These are phyloP conservation scores for Candida mattraensis DNA, from an alignment of 805 yeast genomes.

Conservation along the genomic window DNA sequence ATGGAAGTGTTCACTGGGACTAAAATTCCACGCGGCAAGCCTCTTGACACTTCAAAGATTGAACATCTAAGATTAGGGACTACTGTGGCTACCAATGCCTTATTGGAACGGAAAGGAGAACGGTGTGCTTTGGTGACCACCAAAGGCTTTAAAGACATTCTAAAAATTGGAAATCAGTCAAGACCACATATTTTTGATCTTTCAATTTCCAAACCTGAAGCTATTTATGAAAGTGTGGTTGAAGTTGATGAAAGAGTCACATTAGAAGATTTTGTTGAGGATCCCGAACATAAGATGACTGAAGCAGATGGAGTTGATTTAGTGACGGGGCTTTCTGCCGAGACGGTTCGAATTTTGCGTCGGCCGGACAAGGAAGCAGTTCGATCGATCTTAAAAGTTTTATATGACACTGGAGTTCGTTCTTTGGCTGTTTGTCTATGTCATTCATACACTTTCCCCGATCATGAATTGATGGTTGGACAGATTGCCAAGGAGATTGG, in stretches of 20 bases:
- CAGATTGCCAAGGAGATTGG: slow-evolving; percentile 63
- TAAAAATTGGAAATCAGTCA: slow-evolving; percentile 86
- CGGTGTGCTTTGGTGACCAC: slow-evolving; percentile 83
- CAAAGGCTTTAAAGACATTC: slow-evolving; percentile 81
- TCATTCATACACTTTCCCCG: slow-evolving; percentile 72
- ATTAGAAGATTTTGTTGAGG: slow-evolving; percentile 75
- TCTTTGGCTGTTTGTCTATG: slow-evolving; percentile 71
- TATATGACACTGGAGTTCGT: slow-evolving; percentile 58
- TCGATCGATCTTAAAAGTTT: slow-evolving; percentile 38
- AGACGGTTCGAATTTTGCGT: slow-evolving; percentile 56
- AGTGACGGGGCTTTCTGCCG: slow-evolving; percentile 65
- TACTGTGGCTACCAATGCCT: slow-evolving; percentile 94
- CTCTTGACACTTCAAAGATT: slow-evolving; percentile 62
- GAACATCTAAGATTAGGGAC: slow-evolving; percentile 86
- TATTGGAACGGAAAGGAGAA: slow-evolving; percentile 90
- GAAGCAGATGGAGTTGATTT: slow-evolving; percentile 35
- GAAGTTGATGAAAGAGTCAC: slow-evolving; percentile 93
- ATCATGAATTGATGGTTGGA: slow-evolving; percentile 64
- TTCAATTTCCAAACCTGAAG: slow-evolving; percentile 67
- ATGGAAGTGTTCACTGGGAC: slow-evolving; percentile 58
- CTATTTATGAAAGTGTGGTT: slow-evolving; percentile 69
- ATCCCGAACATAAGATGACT: slow-evolving; percentile 44
- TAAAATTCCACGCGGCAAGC: slow-evolving; percentile 56
- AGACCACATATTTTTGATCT: slow-evolving; percentile 88
- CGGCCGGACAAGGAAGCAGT: slow-evolving; percentile 49